Evolutionary conservation across 2,329 filamentous ascomycete species (phyloP).

Genomic region (Zasmidium cellare): DNA sequence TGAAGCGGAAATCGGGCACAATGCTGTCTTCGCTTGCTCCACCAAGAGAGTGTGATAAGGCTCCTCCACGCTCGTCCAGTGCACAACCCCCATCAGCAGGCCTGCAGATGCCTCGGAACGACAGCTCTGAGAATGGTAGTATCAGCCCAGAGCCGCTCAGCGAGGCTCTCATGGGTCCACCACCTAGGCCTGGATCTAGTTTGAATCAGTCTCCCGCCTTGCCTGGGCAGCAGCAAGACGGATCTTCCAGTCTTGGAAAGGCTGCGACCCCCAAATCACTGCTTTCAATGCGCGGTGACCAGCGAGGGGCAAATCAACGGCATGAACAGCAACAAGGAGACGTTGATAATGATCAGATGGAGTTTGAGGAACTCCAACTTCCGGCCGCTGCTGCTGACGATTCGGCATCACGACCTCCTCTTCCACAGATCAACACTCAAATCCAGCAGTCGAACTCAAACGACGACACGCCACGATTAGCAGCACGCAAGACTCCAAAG

Average conservation of each 20-base stretch:
- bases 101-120: conserved; percentile 26
- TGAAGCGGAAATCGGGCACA: conserved; percentile 49
- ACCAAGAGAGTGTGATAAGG: conserved; percentile 46
- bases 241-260: conserved; percentile 10
- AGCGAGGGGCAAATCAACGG: neutral
- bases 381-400: conserved; percentile 65
- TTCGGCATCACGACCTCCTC: conserved; percentile 29
- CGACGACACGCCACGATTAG: conserved; percentile 58
- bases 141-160: conserved; percentile 52
- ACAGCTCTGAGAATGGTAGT: conserved; percentile 48
- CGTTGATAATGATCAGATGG: conserved; percentile 15
- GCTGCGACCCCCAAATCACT: conserved; percentile 37
- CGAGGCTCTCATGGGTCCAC: conserved; percentile 53
- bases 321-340: neutral
- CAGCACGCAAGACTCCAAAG: conserved; percentile 68
- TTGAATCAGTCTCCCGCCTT: conserved; percentile 70
- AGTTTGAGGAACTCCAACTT: conserved; percentile 64
- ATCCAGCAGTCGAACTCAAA: conserved; percentile 41
- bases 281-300: conserved; percentile 28
- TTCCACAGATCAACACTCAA: conserved; percentile 54
- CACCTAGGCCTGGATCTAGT: conserved; percentile 59
- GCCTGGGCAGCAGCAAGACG: conserved; percentile 50
- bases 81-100: conserved; percentile 28
- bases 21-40: conserved; percentile 46
- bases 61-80: conserved; percentile 33